phyloP scores from a whole-genome alignment of 768 basidiomycete genomes.

The Plicaturopsis crispa region DNA sequence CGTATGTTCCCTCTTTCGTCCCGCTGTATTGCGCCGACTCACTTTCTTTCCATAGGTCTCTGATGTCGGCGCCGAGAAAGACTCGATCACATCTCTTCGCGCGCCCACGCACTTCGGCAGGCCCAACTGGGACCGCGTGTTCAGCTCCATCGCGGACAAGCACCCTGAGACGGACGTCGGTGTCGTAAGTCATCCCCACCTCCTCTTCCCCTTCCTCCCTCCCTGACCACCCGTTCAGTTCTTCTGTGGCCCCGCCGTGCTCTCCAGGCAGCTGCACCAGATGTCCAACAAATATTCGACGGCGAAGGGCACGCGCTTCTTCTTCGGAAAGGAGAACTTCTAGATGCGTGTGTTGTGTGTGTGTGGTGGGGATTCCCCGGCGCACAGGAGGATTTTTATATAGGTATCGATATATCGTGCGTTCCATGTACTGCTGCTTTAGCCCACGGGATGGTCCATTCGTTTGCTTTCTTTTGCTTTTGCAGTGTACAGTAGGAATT shows the following conservation, averaged over 20 bases:
- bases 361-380: too few relatives aligned
- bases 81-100: conserved; percentile 82
- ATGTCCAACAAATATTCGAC: conserved; percentile 84
- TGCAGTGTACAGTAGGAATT: too few relatives aligned
- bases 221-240: conserved; percentile 29
- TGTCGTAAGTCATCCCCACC: conserved; percentile 45
- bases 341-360: too few relatives aligned
- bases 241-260: conserved; percentile 78
- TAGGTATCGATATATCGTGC: too few relatives aligned
- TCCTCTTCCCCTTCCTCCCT: neutral
- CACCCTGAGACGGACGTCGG: conserved; percentile 88
- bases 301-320: conserved; percentile 74
- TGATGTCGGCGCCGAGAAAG: conserved; percentile 89
- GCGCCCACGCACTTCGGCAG: conserved; percentile 92
- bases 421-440: too few relatives aligned
- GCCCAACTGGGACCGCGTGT: conserved; percentile 80
- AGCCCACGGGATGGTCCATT: too few relatives aligned
- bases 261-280: conserved; percentile 66
- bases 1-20: conserved; percentile 29
- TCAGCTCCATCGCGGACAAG: conserved; percentile 66
- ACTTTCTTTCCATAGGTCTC: conserved; percentile 42
- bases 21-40: conserved; percentile 3
- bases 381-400: too few relatives aligned
- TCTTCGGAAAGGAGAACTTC: conserved; percentile 66
- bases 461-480: too few relatives aligned